Conservation (phyloP, 1,284 basidiomycete genomes). For the Pseudozyma tsukubaensis region DNA sequence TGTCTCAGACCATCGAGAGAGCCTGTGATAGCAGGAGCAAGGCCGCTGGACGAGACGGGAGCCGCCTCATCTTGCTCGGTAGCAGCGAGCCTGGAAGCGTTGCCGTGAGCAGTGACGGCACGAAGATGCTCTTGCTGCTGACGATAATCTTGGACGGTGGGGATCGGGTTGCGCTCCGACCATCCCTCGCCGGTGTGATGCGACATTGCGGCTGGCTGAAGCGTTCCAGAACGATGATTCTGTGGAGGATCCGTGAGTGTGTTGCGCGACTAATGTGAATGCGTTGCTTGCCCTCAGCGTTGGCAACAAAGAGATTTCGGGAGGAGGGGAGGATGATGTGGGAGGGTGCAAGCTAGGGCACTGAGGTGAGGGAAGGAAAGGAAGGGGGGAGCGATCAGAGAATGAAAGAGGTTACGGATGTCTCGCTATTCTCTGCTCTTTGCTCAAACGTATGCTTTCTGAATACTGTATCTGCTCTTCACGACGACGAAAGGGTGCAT, state of each 20-base stretch:
- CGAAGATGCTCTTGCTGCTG: constrained; percentile 45
- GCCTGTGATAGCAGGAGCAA: constrained; percentile 39
- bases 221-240: neutral
- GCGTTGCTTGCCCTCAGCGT: constrained; percentile 3
- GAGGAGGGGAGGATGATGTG: neutral
- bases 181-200: constrained; percentile 59
- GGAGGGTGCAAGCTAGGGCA: constrained; percentile 4
- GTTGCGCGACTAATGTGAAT: too few relatives aligned
- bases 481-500: neutral
- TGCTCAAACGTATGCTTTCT: too few relatives aligned
- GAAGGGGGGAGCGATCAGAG: neutral
- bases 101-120: constrained; percentile 27
- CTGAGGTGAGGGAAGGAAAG: constrained; percentile 2
- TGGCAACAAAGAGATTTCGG: neutral
- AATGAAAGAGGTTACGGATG: neutral
- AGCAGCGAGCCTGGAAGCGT: constrained; percentile 33
- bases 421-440: neutral
- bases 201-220: constrained; percentile 28
- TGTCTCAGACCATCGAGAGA: constrained; percentile 43
- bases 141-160: constrained; percentile 56
- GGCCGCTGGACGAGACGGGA: constrained; percentile 19
- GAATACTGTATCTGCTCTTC: neutral
- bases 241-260: neutral
- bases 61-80: constrained; percentile 36
- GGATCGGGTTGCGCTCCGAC: constrained; percentile 59